Evolutionary conservation across 495 filamentous ascomycete genomes (phyloP), one percentile per base, ranked within the genome.

Genomic region (Viridothelium virens): DNA sequence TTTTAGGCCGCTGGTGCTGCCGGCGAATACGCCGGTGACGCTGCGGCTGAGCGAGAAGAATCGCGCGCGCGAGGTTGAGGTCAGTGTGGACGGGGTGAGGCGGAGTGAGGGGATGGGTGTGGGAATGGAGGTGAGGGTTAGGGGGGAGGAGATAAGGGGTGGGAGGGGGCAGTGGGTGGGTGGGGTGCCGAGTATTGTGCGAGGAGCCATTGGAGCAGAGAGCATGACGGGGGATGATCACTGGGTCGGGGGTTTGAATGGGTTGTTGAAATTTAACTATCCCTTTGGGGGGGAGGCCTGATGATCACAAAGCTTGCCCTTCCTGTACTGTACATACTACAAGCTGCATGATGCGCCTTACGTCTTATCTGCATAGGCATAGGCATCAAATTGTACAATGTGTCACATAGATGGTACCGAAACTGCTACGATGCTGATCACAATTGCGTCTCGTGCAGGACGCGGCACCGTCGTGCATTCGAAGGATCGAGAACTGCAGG

Each of bases 161-260:
- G n/a, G n/a, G n/a, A n/a, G n/a, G n/a, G 2, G 82, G 80, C 38
- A 71, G 75, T 86, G 85, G 84, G 73, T 74, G 5, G 87, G 87
- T 11, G 88, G 88, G 0, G 87, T 91, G 39, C 88, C 88, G 11
- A 87, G 86, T 70, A 85, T 91, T 25, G 88, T 89, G 59, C 76
- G 85, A 36, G 77, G 77, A 0, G 70, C 77, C 1, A 73, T 76
- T 70, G 66, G 77, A 72, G 34, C 75, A 63, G 37, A 75, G 76
- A 31, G 77, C 74, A 67, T 25, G 25, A 25, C 63, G 16, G 77
- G 81, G 33, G 86, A 87, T 69, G 94, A 97, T 75, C 90, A 91
- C 14, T 98, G 95, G 95, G 94, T 98, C 16, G 94, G 93, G 1
- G 94, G 95, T 6, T 76, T 98, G 76, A 97, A 97, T 77, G 90